A percentile compares a stretch with the other conserved stretches of the same genome.
Conservation (phyloP, 768 basidiomycete species). For the Postia placenta region DNA sequence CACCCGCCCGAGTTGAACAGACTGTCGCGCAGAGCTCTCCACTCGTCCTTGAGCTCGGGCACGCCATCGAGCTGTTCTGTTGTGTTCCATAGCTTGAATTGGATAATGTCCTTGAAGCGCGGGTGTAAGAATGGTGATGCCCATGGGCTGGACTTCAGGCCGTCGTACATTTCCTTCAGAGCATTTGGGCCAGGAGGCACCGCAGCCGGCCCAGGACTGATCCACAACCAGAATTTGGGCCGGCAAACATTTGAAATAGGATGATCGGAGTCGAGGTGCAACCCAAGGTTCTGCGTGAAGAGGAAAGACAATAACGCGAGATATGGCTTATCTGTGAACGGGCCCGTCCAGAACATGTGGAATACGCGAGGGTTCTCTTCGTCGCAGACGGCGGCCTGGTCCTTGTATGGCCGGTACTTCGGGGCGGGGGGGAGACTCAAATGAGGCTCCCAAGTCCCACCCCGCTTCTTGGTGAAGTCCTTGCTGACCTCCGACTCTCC, state of each 20-base stretch:
- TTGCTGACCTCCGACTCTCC: conserved; percentile 40
- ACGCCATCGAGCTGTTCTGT: conserved; percentile 93
- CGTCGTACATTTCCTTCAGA: conserved; percentile 72
- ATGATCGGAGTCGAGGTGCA: conserved; percentile 54
- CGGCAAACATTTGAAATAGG: conserved; percentile 60
- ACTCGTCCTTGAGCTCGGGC: conserved; percentile 85
- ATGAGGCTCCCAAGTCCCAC: conserved; percentile 55
- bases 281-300: conserved; percentile 89
- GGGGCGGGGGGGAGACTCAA: conserved; percentile 45
- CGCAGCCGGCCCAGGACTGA: conserved; percentile 96
- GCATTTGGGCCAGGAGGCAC: conserved; percentile 82
- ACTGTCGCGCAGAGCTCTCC: conserved; percentile 69
- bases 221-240: conserved; percentile 97
- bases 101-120: conserved; percentile 85
- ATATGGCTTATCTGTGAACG: conserved; percentile 99
- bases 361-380: conserved; percentile 82
- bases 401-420: conserved; percentile 50
- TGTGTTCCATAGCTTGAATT: conserved; percentile 98
- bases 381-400: conserved; percentile 65
- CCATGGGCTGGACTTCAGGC: conserved; percentile 86
- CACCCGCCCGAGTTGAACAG: conserved; percentile 87
- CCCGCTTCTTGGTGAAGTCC: conserved; percentile 53
- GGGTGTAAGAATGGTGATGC: conserved; percentile 91
- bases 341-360: conserved; percentile 99
- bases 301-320: conserved; percentile 91